phyloP scores from a whole-genome alignment of 2,329 filamentous ascomycete genomes.

The Colletotrichum chrysophilum region DNA sequence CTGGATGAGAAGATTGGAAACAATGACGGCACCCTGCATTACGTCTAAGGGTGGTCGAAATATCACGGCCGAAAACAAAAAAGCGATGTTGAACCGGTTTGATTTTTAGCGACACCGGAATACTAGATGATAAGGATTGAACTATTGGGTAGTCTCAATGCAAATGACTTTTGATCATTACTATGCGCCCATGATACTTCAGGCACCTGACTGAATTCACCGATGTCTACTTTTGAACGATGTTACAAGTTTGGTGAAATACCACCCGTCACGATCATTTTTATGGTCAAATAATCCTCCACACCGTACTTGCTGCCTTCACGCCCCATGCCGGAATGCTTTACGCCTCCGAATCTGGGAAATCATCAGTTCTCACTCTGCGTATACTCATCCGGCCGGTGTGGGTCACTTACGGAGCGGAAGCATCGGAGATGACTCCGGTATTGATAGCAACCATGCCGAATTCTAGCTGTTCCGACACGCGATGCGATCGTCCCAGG shows the following conservation, averaged over 20 bases:
- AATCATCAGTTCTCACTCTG: not conserved
- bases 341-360: conserved; percentile 22
- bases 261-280: conserved; percentile 53
- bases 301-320: conserved; percentile 24
- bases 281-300: conserved; percentile 62
- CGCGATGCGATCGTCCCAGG: conserved; percentile 41
- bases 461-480: conserved; percentile 59
- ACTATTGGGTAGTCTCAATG: not conserved
- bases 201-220: not conserved
- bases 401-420: conserved; percentile 31
- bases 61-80: not conserved
- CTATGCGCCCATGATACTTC: not conserved
- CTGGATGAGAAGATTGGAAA: conserved; percentile 40
- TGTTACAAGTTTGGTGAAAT: not conserved
- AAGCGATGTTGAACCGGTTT: not conserved
- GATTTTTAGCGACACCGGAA: not conserved
- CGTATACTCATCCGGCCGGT: not conserved
- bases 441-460: conserved; percentile 73
- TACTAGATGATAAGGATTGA: not conserved
- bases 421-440: conserved; percentile 38
- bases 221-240: not conserved
- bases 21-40: conserved; percentile 28
- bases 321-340: conserved; percentile 19
- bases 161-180: not conserved
- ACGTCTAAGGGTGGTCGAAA: not conserved